Evolutionary conservation across 257 asterid species (phyloP), one percentile per base, ranked within the genome.

Genomic region (Paraleonurus japonicus): DNA sequence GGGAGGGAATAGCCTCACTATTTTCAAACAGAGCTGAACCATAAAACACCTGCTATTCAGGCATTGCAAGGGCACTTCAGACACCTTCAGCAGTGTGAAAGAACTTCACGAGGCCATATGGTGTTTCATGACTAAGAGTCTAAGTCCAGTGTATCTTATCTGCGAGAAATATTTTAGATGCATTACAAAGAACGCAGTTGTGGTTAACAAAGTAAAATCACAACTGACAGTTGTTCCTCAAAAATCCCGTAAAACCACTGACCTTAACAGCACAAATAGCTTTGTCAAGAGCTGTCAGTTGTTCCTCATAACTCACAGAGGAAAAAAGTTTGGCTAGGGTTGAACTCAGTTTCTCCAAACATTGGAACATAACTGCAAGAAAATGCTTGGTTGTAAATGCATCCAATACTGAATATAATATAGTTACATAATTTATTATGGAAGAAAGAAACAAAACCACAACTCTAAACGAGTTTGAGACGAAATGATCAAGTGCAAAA

Each of bases 121-220:
- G 90, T 57, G 98, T 90, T 81, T 93, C 97, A 59, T 93, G 90
- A 79, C 98, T 93, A n/a, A n/a, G n/a, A n/a, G n/a, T n/a, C n/a
- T n/a, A 35, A 90, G 85, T 69, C 98, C 97, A 73, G 87, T 75
- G 78, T 89, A 93, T 78, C 96, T 85, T 78, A 93, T 87, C 98
- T 93, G 86, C n/a, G 77, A 65, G 54, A 3, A 68, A 62, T 50
- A 73, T 23, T 35, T 70, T 69, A 39, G 58, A 28, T 30, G 60
- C 15, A 19, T 76, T 15, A 80, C 60, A 39, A 79, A 51, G 61
- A 55, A 64, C 13, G 48, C 17, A 30, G 2, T 62, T 19, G 41
- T 57, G 45, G 70, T 64, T 5, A 35, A 6, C 70, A 60, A 64
- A 35, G 62, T 67, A 69, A 35, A 32, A 23, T 27, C 58, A n/a